Conservation (phyloP, 225 moss, liverwort and hornwort species). For the Rhytidiadelphus loreus region DNA sequence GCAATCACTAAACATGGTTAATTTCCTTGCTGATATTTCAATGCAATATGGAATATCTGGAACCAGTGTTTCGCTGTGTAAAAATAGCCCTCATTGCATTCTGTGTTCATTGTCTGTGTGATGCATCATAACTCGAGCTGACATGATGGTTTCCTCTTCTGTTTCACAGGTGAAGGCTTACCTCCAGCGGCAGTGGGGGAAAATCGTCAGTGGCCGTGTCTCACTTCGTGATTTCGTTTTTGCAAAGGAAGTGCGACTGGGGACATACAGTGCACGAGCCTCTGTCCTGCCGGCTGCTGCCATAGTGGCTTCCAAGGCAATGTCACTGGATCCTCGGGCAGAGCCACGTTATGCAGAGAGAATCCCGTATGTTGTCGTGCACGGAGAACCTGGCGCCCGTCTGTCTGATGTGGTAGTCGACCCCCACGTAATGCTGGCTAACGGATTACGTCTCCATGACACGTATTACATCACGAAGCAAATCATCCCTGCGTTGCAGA, state of each 20-base stretch:
- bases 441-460: slow-evolving; percentile 78
- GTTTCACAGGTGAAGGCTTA: slow-evolving; percentile 80
- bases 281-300: slow-evolving; percentile 92
- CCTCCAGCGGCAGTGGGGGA: slow-evolving; percentile 94
- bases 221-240: slow-evolving; percentile 92
- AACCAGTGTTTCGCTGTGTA: not conserved
- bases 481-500: slow-evolving; percentile 89
- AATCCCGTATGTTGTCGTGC: slow-evolving; percentile 88
- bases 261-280: slow-evolving; percentile 82
- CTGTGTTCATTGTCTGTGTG: not conserved
- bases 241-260: slow-evolving; percentile 96
- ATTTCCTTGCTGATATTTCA: not conserved
- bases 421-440: slow-evolving; percentile 63
- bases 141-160: not conserved
- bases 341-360: slow-evolving; percentile 96
- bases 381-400: slow-evolving; percentile 95
- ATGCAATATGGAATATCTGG: not conserved
- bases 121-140: not conserved
- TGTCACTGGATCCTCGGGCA: slow-evolving; percentile 85
- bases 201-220: slow-evolving; percentile 81
- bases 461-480: slow-evolving; percentile 99
- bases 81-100: not conserved
- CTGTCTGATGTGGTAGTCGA: slow-evolving; percentile 94
- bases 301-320: slow-evolving; percentile 97
- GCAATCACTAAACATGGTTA: not conserved